Base-by-base conservation (phyloP, 306 rosid genomes). In the Oxytropis ochrocephala region DNA sequence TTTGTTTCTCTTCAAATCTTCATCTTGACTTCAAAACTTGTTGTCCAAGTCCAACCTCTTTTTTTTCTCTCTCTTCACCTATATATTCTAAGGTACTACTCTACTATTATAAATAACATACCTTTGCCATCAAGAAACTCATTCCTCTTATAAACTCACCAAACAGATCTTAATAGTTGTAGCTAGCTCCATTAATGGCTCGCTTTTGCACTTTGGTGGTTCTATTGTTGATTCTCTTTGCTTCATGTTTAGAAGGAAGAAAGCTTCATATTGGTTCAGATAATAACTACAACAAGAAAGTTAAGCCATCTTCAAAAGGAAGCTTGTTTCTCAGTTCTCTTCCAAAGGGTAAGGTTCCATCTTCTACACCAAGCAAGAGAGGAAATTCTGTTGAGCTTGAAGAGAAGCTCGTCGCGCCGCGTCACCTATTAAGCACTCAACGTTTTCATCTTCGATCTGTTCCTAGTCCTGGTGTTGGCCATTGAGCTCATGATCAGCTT, bases 391-490 rank as follows among this genome's bases (percentile, higher is more conserved):
- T 46, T 7, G 83, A 78, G 13, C 66, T 82, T 36, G 73, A 87
- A 54, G 85, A 87, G 41, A 88, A 88, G 67, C 98, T 88, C 81
- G 54, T 81, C 32, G 81, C 75, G 0, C 91, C 92, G 0, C 91
- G 95, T 5, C 96, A 87, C 65, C 97, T 90, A 43, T 79, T 75
- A 3, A 39, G 32, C 64, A 6, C 58, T 4, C 74, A 91, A 11
- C 86, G 86, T 17, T 0, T 65, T 78, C 66, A 65, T 75, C 78
- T 85, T 1, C 67, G 62, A 65, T 88, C 98, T 47, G 87, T 90
- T 55, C 98, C 98, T 0, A 93, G 96, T 83, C 97, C 98, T 10
- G 97, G 98, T 6, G 84, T 75, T 5, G 98, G 96, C 19, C 94
- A 93, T 70, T 90, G 57, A 69, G 65, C 44, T 24, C 29, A 24